A percentile compares a stretch with the other conserved stretches of the same genome.
Evolutionary conservation across 345 rosid genomes (phyloP).

Genomic region (Eutrema yunnanense): DNA sequence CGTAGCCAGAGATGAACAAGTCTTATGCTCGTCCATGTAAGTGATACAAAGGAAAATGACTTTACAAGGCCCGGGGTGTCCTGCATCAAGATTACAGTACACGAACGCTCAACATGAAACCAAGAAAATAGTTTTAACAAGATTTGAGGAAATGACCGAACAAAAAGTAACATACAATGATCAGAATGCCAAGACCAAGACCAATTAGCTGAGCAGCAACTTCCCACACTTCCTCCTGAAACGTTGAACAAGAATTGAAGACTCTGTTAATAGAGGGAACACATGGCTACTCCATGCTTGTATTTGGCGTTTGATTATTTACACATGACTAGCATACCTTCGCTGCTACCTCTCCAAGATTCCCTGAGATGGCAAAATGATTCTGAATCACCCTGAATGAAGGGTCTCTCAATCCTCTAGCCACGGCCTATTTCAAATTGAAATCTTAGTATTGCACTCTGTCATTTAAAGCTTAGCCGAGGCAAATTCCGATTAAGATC

Average conservation of each 20-base stretch:
- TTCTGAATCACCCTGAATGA: slow-evolving; percentile 89
- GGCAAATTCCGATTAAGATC: background rate
- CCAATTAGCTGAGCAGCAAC: slow-evolving; percentile 93
- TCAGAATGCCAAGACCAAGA: slow-evolving; percentile 73
- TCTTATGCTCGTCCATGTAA: slow-evolving; percentile 71
- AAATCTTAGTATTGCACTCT: background rate
- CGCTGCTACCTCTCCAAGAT: slow-evolving; percentile 93
- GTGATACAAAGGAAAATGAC: slow-evolving; percentile 56
- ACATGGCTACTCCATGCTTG: background rate
- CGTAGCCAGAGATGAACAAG: slow-evolving; percentile 90
- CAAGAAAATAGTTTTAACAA: background rate
- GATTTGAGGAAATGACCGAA: background rate
- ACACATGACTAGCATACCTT: slow-evolving; percentile 48
- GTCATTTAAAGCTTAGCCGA: background rate
- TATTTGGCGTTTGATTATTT: background rate
- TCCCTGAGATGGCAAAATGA: slow-evolving; percentile 83
- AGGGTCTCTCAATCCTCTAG: slow-evolving; percentile 93
- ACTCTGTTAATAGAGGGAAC: background rate
- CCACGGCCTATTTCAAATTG: slow-evolving; percentile 63
- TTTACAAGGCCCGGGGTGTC: slow-evolving; percentile 80
- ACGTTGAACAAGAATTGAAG: slow-evolving; percentile 13
- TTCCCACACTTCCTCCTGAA: slow-evolving; percentile 99
- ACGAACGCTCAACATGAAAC: slow-evolving; percentile 16
- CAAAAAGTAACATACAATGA: slow-evolving; percentile 50
- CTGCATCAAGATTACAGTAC: slow-evolving; percentile 40